Percentiles rank a stretch among this genome's conserved stretches.
phyloP scores from a whole-genome alignment of 169 alveolate genomes.

The Perkinsus olseni region DNA sequence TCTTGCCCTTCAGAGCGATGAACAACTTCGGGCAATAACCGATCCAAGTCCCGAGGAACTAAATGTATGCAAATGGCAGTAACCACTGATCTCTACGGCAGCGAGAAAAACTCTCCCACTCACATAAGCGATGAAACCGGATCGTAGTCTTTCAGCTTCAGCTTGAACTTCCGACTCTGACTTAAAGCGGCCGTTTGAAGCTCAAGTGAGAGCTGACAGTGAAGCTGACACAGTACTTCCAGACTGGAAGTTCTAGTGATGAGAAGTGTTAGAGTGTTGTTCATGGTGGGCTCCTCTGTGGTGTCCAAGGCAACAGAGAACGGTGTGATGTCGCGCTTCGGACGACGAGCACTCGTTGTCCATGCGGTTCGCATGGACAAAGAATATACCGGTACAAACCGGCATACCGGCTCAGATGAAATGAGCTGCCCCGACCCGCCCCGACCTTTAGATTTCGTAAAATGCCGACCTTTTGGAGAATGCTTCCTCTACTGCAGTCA shows the following conservation, averaged over 20 bases:
- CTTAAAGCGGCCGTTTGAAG: neutral
- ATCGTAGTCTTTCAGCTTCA: neutral
- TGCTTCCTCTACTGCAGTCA: no score
- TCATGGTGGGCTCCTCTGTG: neutral
- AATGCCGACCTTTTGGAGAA: no score
- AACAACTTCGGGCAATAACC: neutral
- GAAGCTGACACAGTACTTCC: neutral
- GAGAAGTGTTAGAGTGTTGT: no score
- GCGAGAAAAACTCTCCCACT: neutral
- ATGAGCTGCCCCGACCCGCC: no score
- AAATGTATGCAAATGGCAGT: neutral
- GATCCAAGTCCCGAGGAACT: neutral
- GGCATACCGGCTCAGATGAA: no score
- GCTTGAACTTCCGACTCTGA: neutral
- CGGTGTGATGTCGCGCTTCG: slow-evolving; percentile 8
- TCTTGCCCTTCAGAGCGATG: neutral
- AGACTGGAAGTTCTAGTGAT: no score
- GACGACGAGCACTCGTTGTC: neutral
- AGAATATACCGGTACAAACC: no score
- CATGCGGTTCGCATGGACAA: no score
- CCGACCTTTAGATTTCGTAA: no score
- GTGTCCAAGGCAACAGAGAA: neutral
- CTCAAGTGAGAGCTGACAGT: neutral
- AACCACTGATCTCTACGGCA: no score
- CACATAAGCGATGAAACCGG: slow-evolving; percentile 7